phyloP scores from a whole-genome alignment of 352 stramenopile genomes.

The Phytophthora crassamura region DNA sequence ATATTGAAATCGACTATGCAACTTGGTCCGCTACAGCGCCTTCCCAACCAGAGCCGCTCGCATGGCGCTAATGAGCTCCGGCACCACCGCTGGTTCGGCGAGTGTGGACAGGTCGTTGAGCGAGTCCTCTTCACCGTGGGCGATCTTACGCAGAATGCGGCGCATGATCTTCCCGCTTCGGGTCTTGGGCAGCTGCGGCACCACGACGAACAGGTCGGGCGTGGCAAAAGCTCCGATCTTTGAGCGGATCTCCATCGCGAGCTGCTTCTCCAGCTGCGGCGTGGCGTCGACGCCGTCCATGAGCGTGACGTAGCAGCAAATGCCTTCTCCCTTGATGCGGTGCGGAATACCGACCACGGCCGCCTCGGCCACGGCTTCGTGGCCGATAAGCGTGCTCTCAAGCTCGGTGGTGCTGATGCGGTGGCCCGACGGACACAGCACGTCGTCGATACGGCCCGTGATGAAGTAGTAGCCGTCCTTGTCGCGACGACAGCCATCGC shows the following conservation, averaged over 20 bases:
- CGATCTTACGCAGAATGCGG: slow-evolving; percentile 16
- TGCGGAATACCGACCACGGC: slow-evolving; percentile 62
- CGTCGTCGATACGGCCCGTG: slow-evolving; percentile 97
- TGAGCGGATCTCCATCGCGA: slow-evolving; percentile 25
- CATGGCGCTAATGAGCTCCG: slow-evolving; percentile 90
- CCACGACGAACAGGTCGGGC: slow-evolving; percentile 14
- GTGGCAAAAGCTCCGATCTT: slow-evolving; percentile 17
- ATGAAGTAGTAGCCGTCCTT: slow-evolving; percentile 98
- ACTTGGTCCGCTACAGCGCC: slow-evolving; percentile 9
- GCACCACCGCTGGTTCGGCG: slow-evolving; percentile 19
- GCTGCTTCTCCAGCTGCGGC: slow-evolving; percentile 57
- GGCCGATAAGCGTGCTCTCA: slow-evolving; percentile 90
- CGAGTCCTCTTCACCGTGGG: slow-evolving; percentile 88
- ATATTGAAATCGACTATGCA: background rate
- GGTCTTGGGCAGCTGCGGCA: slow-evolving; percentile 9
- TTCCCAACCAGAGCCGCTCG: slow-evolving; percentile 63
- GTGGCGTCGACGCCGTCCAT: slow-evolving; percentile 72
- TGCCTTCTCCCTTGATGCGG: slow-evolving; percentile 94
- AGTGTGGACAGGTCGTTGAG: slow-evolving; percentile 94
- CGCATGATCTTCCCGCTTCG: slow-evolving; percentile 22
- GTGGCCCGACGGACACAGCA: slow-evolving; percentile 94
- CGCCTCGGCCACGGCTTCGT: slow-evolving; percentile 92
- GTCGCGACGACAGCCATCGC: slow-evolving; percentile 62
- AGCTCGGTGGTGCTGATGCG: slow-evolving; percentile 85
- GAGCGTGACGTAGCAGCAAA: slow-evolving; percentile 94